These are phyloP conservation scores for Pseudogymnoascus sp. DNA, from an alignment of 2,329 filamentous ascomycete species.

Conservation along the genomic window DNA sequence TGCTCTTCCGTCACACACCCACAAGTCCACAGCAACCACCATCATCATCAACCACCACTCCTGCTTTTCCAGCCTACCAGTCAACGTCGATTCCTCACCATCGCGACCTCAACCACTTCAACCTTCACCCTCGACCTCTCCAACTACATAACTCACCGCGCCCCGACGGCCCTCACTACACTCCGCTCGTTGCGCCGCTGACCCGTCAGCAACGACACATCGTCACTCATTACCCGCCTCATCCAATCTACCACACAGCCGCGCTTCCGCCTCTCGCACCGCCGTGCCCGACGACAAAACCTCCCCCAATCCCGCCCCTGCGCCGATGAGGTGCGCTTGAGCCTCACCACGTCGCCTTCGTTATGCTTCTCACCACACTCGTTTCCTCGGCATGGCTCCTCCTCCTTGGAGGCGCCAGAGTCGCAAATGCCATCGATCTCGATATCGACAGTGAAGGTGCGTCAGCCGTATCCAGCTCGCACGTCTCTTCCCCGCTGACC, in stretches of 20 bases:
- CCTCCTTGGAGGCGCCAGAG: background rate
- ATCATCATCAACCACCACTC: background rate
- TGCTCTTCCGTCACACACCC: background rate
- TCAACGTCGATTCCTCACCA: background rate
- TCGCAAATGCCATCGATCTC: background rate
- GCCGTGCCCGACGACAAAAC: background rate
- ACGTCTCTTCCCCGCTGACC: background rate
- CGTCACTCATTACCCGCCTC: background rate
- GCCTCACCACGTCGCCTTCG: background rate
- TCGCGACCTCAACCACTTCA: background rate
- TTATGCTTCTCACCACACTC: slow-evolving; percentile 4
- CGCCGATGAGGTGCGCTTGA: slow-evolving; percentile 3
- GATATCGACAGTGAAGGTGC: background rate
- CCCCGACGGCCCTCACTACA: background rate
- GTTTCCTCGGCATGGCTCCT: background rate
- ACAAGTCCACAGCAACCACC: background rate
- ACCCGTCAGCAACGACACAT: background rate
- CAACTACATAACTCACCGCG: background rate
- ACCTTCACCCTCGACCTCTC: background rate
- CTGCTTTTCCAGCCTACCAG: background rate
- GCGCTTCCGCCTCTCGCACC: background rate
- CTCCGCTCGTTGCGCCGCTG: background rate
- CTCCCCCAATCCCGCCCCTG: background rate
- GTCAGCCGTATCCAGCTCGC: background rate
- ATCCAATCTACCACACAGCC: background rate